Conservation (phyloP, 495 filamentous ascomycete genomes). For the Aspergillus avenaceus region DNA sequence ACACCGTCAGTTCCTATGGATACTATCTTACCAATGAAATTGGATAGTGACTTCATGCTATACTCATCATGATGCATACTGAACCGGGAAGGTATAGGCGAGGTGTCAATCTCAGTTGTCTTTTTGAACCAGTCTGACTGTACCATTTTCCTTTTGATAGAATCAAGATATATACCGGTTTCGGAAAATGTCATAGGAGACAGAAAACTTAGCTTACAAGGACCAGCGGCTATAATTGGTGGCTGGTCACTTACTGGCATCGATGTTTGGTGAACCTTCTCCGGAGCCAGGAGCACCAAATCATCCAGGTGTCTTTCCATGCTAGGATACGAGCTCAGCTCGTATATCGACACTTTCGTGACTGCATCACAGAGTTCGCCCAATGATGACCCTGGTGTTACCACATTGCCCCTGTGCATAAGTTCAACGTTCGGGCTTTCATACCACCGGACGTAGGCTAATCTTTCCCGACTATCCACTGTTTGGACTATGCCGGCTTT, state of each 20-base stretch:
- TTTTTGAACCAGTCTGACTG: slow-evolving; percentile 20
- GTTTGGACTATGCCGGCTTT: slow-evolving; percentile 57
- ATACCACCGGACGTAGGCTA: slow-evolving; percentile 56
- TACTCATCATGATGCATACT: slow-evolving; percentile 11
- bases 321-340: slow-evolving; percentile 41
- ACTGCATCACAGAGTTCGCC: slow-evolving; percentile 36
- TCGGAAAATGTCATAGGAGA: slow-evolving; percentile 8
- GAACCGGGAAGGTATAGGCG: slow-evolving; percentile 12
- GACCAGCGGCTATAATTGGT: not conserved
- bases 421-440: slow-evolving; percentile 36
- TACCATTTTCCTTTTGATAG: slow-evolving; percentile 12
- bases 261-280: slow-evolving; percentile 13
- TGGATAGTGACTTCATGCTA: slow-evolving; percentile 12
- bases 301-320: slow-evolving; percentile 43
- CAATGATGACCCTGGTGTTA: slow-evolving; percentile 28
- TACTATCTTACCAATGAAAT: slow-evolving; percentile 56
- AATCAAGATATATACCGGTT: slow-evolving; percentile 8
- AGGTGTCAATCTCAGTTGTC: slow-evolving; percentile 10
- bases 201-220: slow-evolving; percentile 10
- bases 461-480: slow-evolving; percentile 48
- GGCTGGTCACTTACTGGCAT: not conserved
- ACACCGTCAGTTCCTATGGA: slow-evolving; percentile 50
- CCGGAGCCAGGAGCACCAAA: slow-evolving; percentile 45
- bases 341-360: slow-evolving; percentile 56
- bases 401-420: slow-evolving; percentile 22